These are phyloP conservation scores for Botrytis deweyae DNA, from an alignment of 2,329 filamentous ascomycete genomes.

Conservation along the genomic window DNA sequence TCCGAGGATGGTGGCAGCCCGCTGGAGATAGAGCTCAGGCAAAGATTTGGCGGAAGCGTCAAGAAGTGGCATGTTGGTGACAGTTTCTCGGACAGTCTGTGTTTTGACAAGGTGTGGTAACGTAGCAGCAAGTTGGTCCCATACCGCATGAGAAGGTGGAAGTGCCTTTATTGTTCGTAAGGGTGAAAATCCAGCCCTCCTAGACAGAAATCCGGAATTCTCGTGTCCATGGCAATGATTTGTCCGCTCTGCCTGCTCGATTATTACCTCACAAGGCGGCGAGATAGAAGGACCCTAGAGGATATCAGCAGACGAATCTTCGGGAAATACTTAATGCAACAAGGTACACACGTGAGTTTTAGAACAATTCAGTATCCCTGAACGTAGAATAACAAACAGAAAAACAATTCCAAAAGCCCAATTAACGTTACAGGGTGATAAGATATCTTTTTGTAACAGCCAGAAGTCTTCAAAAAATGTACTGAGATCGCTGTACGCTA, in stretches of 20 bases:
- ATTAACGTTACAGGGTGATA: background rate
- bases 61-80: constrained; percentile 8
- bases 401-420: background rate
- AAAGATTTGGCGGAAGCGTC: constrained; percentile 1
- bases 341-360: background rate
- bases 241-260: constrained; percentile 7
- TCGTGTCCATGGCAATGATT: constrained; percentile 2
- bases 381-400: background rate
- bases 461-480: background rate
- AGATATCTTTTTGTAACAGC: background rate
- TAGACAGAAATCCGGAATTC: background rate
- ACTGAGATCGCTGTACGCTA: background rate
- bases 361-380: background rate
- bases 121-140: background rate
- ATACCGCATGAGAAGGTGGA: constrained; percentile 1
- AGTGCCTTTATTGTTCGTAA: background rate
- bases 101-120: constrained; percentile 1
- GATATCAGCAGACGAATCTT: background rate
- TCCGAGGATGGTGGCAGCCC: constrained; percentile 8
- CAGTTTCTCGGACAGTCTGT: constrained; percentile 8
- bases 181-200: background rate
- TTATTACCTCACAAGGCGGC: constrained; percentile 11
- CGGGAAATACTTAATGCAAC: background rate
- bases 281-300: constrained; percentile 1
- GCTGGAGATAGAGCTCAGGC: background rate